phyloP scores from a whole-genome alignment of 2,329 filamentous ascomycete genomes.

The Stagonosporopsis cucurbitacearum region DNA sequence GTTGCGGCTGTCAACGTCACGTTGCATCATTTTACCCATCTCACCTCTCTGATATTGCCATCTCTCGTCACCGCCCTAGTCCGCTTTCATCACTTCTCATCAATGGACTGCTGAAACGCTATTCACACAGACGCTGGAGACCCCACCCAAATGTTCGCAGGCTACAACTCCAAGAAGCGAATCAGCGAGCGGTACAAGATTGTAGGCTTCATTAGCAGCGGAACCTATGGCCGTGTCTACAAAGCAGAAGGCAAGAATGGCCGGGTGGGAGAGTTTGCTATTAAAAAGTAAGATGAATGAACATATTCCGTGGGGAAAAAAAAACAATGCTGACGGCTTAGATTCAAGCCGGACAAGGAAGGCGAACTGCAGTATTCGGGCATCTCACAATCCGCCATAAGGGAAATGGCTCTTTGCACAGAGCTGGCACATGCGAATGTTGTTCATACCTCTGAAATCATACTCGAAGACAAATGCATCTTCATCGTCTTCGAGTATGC shows the following conservation, averaged over 20 bases:
- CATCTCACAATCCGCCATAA: constrained; percentile 94
- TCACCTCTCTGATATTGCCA: constrained; percentile 9
- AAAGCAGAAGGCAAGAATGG: constrained; percentile 83
- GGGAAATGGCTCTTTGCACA: constrained; percentile 96
- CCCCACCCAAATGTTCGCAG: constrained; percentile 49
- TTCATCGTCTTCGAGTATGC: constrained; percentile 99
- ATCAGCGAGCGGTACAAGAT: constrained; percentile 95
- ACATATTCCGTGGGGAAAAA: neutral
- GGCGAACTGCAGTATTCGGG: constrained; percentile 97
- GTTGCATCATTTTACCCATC: constrained; percentile 11
- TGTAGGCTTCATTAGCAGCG: constrained; percentile 96
- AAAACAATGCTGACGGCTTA: constrained; percentile 39
- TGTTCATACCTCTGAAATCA: constrained; percentile 90
- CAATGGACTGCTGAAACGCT: constrained; percentile 9
- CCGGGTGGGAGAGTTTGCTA: constrained; percentile 84
- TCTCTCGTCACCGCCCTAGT: constrained; percentile 1
- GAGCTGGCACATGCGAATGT: constrained; percentile 90
- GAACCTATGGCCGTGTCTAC: constrained; percentile 97
- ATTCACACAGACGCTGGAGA: constrained; percentile 32
- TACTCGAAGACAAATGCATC: constrained; percentile 97
- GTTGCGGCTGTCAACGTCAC: constrained; percentile 18
- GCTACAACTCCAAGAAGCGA: constrained; percentile 75
- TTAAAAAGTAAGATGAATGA: constrained; percentile 77
- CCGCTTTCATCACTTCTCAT: neutral
- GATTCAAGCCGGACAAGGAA: constrained; percentile 97